Conservation (phyloP, 257 asterid species). For the Ocimum tenuiflorum region DNA sequence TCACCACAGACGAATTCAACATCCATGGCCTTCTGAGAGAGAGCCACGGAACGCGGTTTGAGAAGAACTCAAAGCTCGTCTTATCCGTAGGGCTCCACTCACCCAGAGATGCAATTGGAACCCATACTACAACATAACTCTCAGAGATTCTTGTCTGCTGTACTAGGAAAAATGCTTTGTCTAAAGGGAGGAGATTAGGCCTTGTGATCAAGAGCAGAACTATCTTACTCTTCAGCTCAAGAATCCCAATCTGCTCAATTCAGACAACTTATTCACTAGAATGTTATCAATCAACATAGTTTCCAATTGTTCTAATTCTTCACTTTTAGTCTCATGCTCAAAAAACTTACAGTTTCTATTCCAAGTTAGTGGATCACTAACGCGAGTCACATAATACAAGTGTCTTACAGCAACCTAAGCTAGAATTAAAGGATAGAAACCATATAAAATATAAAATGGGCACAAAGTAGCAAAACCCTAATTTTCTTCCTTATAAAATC, state of each 20-base stretch:
- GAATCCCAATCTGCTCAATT: conserved; percentile 40
- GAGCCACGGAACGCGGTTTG: conserved; percentile 53
- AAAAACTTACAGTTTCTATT: too few species aligned
- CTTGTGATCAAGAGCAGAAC: conserved; percentile 62
- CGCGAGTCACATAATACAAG: too few species aligned
- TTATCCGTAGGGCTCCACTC: conserved; percentile 40
- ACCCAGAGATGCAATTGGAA: conserved; percentile 37
- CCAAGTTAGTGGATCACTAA: too few species aligned
- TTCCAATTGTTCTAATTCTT: neutral
- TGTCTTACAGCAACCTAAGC: too few species aligned
- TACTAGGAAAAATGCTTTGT: conserved; percentile 40
- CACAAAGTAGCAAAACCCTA: too few species aligned
- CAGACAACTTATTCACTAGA: neutral
- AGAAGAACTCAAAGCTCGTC: conserved; percentile 35
- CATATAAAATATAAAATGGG: too few species aligned
- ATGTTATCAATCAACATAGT: neutral
- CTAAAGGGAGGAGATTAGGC: conserved; percentile 46
- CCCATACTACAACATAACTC: conserved; percentile 49
- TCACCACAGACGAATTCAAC: conserved; percentile 33
- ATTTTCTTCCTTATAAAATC: too few species aligned
- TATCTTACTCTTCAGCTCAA: conserved; percentile 50
- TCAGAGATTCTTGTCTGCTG: conserved; percentile 32
- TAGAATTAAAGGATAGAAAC: too few species aligned
- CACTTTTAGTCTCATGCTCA: too few species aligned
- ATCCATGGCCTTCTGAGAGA: conserved; percentile 52